Percentiles rank a stretch among this genome's conserved stretches.
Evolutionary conservation across 2,329 filamentous ascomycete species (phyloP).

Genomic region (Biscogniauxia mediterranea): DNA sequence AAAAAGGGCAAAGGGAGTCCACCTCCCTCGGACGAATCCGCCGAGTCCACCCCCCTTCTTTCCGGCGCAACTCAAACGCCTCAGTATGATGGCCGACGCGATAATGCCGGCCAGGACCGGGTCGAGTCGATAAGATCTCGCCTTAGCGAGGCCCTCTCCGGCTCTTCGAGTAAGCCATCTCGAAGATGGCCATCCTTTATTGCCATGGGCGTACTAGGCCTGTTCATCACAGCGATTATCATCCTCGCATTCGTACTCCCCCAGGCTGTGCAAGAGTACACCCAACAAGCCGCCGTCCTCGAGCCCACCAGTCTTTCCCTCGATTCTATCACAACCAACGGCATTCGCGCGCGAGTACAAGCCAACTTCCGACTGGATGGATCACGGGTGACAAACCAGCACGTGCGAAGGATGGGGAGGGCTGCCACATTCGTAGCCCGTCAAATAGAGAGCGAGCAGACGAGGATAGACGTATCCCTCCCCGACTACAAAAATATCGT

Average conservation of each 20-base stretch:
- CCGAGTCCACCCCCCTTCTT: conserved; percentile 55
- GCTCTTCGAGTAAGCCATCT: conserved; percentile 35
- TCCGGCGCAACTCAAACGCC: conserved; percentile 36
- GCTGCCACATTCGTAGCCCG: conserved; percentile 78
- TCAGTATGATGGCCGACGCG: conserved; percentile 40
- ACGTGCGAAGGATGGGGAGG: conserved; percentile 72
- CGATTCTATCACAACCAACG: conserved; percentile 76
- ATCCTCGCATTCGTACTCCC: conserved; percentile 79
- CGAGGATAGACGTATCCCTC: conserved; percentile 72
- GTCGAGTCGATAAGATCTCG: conserved; percentile 28
- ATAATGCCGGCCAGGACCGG: conserved; percentile 17
- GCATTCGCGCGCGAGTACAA: conserved; percentile 76
- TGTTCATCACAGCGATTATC: conserved; percentile 66
- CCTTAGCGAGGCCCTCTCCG: conserved; percentile 25
- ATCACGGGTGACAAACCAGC: conserved; percentile 66
- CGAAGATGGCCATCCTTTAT: conserved; percentile 76
- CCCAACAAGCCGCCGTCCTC: conserved; percentile 76
- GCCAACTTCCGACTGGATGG: conserved; percentile 81
- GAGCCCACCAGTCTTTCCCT: conserved; percentile 82
- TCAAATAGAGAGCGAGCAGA: conserved; percentile 71
- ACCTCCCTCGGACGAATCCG: conserved; percentile 22
- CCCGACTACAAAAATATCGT: conserved; percentile 79
- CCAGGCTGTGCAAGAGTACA: conserved; percentile 79
- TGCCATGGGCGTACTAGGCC: conserved; percentile 65
- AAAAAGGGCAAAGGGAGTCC: conserved; percentile 26